These are phyloP conservation scores for Ophiostoma pallidulum DNA, from an alignment of 2,329 filamentous ascomycete genomes.

Conservation along the genomic window DNA sequence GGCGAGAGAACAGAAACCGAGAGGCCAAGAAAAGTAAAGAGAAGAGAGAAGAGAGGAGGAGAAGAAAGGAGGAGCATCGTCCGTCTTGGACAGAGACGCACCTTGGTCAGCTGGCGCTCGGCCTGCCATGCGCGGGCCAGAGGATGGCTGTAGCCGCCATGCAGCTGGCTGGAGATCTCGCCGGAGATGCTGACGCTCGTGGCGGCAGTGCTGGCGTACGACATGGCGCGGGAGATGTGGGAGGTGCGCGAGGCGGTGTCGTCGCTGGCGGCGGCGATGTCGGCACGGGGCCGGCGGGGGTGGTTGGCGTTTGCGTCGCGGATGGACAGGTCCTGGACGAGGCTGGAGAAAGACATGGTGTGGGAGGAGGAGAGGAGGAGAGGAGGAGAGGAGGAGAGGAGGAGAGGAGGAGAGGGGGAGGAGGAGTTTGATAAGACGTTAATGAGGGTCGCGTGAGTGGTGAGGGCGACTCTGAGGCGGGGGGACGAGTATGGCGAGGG, in stretches of 20 bases:
- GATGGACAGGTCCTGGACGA: constrained; percentile 55
- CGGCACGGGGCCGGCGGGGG: constrained; percentile 40
- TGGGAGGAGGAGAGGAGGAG: background rate
- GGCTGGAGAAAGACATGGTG: constrained; percentile 57
- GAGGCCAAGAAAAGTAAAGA: too few relatives aligned
- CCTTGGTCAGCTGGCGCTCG: constrained; percentile 78
- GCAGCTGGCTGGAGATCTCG: constrained; percentile 74
- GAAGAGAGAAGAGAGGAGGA: too few relatives aligned
- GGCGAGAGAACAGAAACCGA: too few relatives aligned
- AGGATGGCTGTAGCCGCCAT: constrained; percentile 74
- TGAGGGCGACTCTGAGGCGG: too few relatives aligned
- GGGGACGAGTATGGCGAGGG: too few relatives aligned
- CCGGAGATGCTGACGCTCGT: constrained; percentile 61
- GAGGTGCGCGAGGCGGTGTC: constrained; percentile 51
- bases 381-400: background rate
- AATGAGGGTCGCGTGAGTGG: too few relatives aligned
- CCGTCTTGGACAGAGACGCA: constrained; percentile 29
- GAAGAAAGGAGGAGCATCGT: too few relatives aligned
- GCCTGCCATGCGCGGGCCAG: constrained; percentile 74
- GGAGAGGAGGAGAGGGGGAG: background rate
- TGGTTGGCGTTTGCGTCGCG: constrained; percentile 39
- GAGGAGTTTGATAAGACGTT: background rate
- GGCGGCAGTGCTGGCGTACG: constrained; percentile 56
- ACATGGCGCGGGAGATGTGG: constrained; percentile 54
- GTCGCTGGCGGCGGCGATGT: constrained; percentile 45